These are phyloP conservation scores for Ailanthus altissimus DNA, from an alignment of 345 rosid species.

Conservation along the genomic window DNA sequence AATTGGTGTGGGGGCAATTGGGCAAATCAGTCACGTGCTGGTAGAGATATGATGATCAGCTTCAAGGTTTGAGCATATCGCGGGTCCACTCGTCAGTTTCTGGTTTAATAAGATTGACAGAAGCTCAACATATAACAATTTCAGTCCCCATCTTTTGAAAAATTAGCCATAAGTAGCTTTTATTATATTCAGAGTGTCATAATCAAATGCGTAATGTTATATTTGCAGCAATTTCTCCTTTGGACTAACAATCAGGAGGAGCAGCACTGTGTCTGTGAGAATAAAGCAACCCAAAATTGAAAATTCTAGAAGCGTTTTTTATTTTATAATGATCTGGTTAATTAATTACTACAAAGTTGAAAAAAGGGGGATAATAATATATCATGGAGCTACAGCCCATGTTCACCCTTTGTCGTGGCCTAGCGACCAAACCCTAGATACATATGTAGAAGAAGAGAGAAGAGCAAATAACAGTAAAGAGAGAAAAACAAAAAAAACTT, in stretches of 20 bases:
- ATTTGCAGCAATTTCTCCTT: neutral
- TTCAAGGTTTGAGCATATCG: conserved; percentile 26
- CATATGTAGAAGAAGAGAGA: neutral
- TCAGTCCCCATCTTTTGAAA: conserved; percentile 1
- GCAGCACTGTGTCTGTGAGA: neutral
- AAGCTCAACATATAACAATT: neutral
- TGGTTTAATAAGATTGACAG: conserved; percentile 2
- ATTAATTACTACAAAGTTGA: conserved; percentile 6
- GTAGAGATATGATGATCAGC: conserved; percentile 12
- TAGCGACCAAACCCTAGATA: conserved; percentile 31
- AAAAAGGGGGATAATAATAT: neutral
- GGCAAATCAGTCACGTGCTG: conserved; percentile 21
- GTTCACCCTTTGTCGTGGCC: conserved; percentile 14
- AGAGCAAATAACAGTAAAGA: neutral
- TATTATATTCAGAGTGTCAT: conserved; percentile 11
- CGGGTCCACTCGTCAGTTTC: conserved; percentile 23
- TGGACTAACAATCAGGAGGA: neutral
- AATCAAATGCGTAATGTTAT: conserved; percentile 8
- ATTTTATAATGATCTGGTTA: neutral
- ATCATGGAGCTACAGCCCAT: conserved; percentile 11
- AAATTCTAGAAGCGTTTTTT: conserved; percentile 2
- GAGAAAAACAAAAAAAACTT: neutral
- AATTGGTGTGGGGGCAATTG: conserved; percentile 23
- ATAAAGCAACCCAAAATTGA: neutral
- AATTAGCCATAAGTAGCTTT: neutral